Evolutionary conservation across 139 green algal species (phyloP).

Genomic region (Chlamydomonas sp.): DNA sequence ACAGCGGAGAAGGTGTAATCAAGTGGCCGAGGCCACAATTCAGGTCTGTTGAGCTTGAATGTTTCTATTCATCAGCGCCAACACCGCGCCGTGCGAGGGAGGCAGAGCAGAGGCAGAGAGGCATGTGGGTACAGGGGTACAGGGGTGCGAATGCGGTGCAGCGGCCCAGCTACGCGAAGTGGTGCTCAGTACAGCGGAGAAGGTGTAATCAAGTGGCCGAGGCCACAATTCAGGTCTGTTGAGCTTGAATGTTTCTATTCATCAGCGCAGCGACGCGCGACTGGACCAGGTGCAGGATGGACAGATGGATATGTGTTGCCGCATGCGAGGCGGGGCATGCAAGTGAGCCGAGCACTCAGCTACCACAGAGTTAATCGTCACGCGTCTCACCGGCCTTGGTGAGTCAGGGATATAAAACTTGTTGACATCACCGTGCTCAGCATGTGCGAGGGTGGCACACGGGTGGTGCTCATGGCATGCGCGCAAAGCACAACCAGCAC

Average conservation of each 20-base stretch:
- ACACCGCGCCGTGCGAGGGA: too few species aligned
- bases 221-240: conserved; percentile 17
- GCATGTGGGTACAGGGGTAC: too few species aligned
- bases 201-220: not conserved
- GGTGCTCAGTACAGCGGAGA: conserved; percentile 21
- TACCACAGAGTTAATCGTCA: not conserved
- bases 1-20: conserved; percentile 12
- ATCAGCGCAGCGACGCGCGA: conserved; percentile 3
- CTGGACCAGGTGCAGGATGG: not conserved
- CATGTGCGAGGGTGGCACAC: too few species aligned
- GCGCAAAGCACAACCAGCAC: too few species aligned
- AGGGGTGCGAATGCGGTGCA: too few species aligned
- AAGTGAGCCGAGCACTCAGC: conserved; percentile 11
- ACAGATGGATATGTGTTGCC: conserved; percentile 9
- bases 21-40: not conserved
- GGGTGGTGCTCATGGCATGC: too few species aligned
- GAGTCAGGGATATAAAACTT: conserved; percentile 14
- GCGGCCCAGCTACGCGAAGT: too few species aligned
- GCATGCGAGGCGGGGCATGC: not conserved
- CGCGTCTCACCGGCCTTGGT: conserved; percentile 8
- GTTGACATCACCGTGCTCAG: conserved; percentile 7
- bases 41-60: conserved; percentile 25
- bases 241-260: conserved; percentile 19
- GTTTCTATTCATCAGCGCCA: conserved; percentile 17
- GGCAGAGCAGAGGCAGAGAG: too few species aligned